These are phyloP conservation scores for Clarireedia hainanense DNA, from an alignment of 2,329 filamentous ascomycete genomes.

Conservation along the genomic window DNA sequence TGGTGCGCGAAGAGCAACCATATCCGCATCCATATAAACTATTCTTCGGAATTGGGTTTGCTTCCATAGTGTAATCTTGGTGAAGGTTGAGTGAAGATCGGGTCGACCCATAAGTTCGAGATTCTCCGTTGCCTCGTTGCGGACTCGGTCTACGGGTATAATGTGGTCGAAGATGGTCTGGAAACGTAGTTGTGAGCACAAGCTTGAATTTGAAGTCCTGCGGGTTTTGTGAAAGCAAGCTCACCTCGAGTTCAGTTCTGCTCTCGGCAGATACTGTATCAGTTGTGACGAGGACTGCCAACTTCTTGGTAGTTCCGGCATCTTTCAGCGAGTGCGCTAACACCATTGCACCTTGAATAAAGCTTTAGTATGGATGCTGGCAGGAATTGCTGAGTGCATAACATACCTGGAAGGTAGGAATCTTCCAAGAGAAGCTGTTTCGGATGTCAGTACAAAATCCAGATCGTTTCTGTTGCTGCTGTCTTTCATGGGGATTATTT, in stretches of 20 bases:
- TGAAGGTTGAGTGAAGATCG: slow-evolving; percentile 88
- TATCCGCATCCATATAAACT: slow-evolving; percentile 90
- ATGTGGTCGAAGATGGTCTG: slow-evolving; percentile 82
- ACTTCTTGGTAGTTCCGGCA: slow-evolving; percentile 75
- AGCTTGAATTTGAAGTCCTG: no score
- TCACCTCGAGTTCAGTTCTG: slow-evolving; percentile 70
- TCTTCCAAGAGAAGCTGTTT: slow-evolving; percentile 83
- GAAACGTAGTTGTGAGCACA: slow-evolving; percentile 1
- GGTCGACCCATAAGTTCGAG: slow-evolving; percentile 85
- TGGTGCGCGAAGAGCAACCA: slow-evolving; percentile 81
- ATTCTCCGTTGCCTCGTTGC: slow-evolving; percentile 70
- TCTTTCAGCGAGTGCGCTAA: slow-evolving; percentile 92
- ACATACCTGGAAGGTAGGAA: slow-evolving; percentile 79
- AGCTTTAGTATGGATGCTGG: slow-evolving; percentile 16
- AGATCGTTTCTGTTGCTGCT: neutral
- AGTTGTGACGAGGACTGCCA: slow-evolving; percentile 75
- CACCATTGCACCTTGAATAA: slow-evolving; percentile 69
- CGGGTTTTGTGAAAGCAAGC: slow-evolving; percentile 14
- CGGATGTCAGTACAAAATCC: slow-evolving; percentile 9
- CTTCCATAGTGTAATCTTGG: slow-evolving; percentile 92
- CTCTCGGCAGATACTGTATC: slow-evolving; percentile 71
- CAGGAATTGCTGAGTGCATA: slow-evolving; percentile 6
- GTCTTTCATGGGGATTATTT: slow-evolving; percentile 16
- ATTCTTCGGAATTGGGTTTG: slow-evolving; percentile 85
- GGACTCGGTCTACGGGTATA: slow-evolving; percentile 73